Base-by-base conservation (phyloP, 192 early-diverging fungal species). In the Martensiomyces pterosporus region DNA sequence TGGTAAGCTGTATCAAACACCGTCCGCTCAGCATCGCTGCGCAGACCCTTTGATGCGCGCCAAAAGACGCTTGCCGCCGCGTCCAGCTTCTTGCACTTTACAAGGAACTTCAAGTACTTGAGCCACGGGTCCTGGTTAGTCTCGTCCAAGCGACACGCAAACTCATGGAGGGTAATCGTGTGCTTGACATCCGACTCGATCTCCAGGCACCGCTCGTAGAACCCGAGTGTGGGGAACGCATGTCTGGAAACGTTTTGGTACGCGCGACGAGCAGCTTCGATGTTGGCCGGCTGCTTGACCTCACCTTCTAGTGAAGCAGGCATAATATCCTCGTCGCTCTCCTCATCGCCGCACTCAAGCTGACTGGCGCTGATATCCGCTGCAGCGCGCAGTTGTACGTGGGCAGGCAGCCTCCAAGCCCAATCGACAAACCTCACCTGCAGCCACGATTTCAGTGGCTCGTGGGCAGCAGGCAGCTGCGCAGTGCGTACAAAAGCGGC, bases 131-230 rank as follows among this genome's bases (percentile, higher is more conserved):
- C 38, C 15, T 32, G 22, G 0, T 67, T 45, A 2, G 24, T 3
- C n/a, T 51, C 55, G 35, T 52, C 39, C 2, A 75, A 52, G 9
- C 60, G 52, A 13, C 62, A 61, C 4, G 62, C 60, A 43, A 53
- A 45, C 33, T 76, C 73, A 24, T 66, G 53, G 51, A 76, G 46
- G 32, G 42, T 33, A 13, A 13, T 33, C 13, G 19, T 24, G 22
- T 55, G 43, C 16, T 47, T 43, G 3, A 45, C 14, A 2, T 64
- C 72, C 12, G 80, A 51, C 56, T 87, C 85, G 29, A 85, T 52
- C 43, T 73, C 66, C 29, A 87, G 39, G 51, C 85, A 86, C n/a
- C 67, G 49, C 46, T 72, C 67, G 57, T 77, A 83, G 55, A 87
- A 86, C 3, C 43, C 55, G 24, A 72, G 46, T 7, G 81, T 85